Base-by-base conservation (phyloP, 202 grass and related monocot species). In the Panicum virgatum region DNA sequence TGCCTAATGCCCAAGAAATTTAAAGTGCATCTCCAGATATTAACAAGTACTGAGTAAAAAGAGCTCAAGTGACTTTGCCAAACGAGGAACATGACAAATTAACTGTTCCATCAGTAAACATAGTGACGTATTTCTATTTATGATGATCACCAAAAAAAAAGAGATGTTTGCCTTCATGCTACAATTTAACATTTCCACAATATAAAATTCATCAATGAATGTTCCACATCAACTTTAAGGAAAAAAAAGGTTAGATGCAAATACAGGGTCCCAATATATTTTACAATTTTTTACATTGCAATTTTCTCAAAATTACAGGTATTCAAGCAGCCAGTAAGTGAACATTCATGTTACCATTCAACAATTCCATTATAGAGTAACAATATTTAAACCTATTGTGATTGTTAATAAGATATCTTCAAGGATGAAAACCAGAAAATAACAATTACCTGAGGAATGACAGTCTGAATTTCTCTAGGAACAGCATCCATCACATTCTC, bases 391-490 rank as follows among this genome's bases (percentile, higher is more conserved):
- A 63, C 10, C 19, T 22, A 67, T 25, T 73, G 30, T n/a, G 48
- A 88, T 51, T 43, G 20, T 27, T 58, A n/a, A 50, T 79, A 12
- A 79, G 63, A 63, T 52, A 23, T 42, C 51, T 57, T 82, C 20
- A 69, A 68, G 67, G 63, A 25, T 34, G 65, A 69, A 87, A 75
- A 77, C 7, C 14, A 72, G 48, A 83, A 53, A 54, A 66, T 12
- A 66, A 61, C 66, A 82, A 51, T 56, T 80, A 98, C 95, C 90
- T 94, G 90, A 57, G 95, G 92, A 87, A 98, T 89, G 69, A 98
- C 81, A 69, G 88, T 93, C 82, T 98, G 95, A 53, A 98, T 91
- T 94, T 98, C 95, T 67, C 69, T 76, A 88, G 92, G 95, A 87
- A 98, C 90, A 82, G 84, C 81, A 18, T 94, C 84, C 59, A 88